phyloP scores from a whole-genome alignment of 2,329 filamentous ascomycete genomes.

The Helicocarpus griseus region DNA sequence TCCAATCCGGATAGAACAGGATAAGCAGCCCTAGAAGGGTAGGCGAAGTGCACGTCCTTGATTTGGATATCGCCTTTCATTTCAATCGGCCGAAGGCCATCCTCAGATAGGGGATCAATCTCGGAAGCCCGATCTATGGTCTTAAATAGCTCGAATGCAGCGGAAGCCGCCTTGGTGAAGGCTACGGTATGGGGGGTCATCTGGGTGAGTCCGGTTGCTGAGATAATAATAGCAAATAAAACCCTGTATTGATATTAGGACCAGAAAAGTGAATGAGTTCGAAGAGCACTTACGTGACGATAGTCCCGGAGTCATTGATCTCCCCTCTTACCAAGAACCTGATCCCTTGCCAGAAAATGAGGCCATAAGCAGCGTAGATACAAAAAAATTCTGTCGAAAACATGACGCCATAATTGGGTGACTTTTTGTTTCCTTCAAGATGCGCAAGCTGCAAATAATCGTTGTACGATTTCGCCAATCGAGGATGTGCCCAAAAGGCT shows the following conservation, averaged over 20 bases:
- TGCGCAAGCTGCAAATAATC: constrained; percentile 31
- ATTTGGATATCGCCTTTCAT: constrained; percentile 29
- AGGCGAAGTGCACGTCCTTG: constrained; percentile 36
- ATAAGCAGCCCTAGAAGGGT: constrained; percentile 37
- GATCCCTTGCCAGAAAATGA: constrained; percentile 27
- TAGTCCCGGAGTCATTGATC: constrained; percentile 16
- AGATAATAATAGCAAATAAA: constrained; percentile 25
- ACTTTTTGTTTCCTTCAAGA: constrained; percentile 19
- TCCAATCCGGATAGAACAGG: constrained; percentile 36
- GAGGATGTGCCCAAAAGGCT: constrained; percentile 38
- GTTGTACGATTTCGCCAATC: constrained; percentile 37
- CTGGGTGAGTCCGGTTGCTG: constrained; percentile 28
- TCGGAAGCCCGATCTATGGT: constrained; percentile 32
- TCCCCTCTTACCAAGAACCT: constrained; percentile 18
- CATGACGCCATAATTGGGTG: constrained; percentile 20
- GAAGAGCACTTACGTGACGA: constrained; percentile 16
- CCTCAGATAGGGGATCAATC: constrained; percentile 27
- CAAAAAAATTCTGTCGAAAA: constrained; percentile 22
- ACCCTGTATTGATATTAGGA: constrained; percentile 12
- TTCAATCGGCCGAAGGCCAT: constrained; percentile 17
- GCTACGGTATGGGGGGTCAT: constrained; percentile 33
- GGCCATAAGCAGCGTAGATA: constrained; percentile 24
- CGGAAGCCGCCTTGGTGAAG: constrained; percentile 36
- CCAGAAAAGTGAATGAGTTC: constrained; percentile 5
- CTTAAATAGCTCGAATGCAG: constrained; percentile 26